These are phyloP conservation scores for Sporormia fimetaria DNA, from an alignment of 495 filamentous ascomycete species.

Conservation along the genomic window DNA sequence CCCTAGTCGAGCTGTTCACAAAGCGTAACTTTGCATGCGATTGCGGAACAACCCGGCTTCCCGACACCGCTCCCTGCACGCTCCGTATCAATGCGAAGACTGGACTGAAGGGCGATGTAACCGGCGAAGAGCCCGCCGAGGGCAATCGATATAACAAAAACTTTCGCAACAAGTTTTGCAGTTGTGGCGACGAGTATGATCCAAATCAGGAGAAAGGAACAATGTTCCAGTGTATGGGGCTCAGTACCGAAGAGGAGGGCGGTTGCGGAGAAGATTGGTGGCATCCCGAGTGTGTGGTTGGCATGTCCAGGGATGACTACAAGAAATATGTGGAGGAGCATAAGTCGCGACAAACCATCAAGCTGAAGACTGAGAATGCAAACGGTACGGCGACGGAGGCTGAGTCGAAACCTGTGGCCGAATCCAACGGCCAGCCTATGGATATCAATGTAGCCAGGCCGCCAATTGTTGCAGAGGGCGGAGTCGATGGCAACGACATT, in stretches of 20 bases:
- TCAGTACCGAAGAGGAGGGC: constrained; percentile 66
- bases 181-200: constrained; percentile 77
- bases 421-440: too few species aligned
- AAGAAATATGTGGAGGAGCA: constrained; percentile 22
- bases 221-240: constrained; percentile 96
- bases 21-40: constrained; percentile 95
- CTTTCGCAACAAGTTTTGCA: constrained; percentile 85
- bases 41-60: constrained; percentile 79
- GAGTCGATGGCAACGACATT: constrained; percentile 18
- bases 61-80: constrained; percentile 56
- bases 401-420: too few species aligned
- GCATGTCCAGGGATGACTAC: constrained; percentile 47
- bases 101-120: constrained; percentile 60
- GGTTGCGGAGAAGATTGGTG: constrained; percentile 99
- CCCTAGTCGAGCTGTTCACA: constrained; percentile 87
- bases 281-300: constrained; percentile 89
- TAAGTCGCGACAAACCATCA: constrained; percentile 2
- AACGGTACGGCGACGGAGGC: constrained; percentile 15
- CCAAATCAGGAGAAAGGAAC: constrained; percentile 79
- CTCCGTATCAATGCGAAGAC: constrained; percentile 65
- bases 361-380: constrained; percentile 1
- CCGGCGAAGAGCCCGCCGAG: constrained; percentile 56
- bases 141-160: constrained; percentile 92
- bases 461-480: constrained; percentile 11
- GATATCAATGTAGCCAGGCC: too few species aligned